Base-by-base conservation (phyloP, 1,284 basidiomycete species). In the Tilletiaria anomala region DNA sequence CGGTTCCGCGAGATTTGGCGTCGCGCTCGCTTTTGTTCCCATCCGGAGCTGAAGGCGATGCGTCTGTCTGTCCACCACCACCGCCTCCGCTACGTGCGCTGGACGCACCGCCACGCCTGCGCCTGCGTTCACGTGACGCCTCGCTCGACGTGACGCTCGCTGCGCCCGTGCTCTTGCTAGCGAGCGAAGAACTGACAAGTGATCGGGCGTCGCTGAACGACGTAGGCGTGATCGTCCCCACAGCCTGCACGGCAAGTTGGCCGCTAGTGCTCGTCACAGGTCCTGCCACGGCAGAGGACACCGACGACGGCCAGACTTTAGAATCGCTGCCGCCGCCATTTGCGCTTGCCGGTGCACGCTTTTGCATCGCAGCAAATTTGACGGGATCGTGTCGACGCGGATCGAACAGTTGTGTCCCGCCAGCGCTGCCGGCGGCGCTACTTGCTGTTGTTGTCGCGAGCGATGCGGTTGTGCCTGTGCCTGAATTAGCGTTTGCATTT, bases 301-400 rank as follows among this genome's bases (percentile, higher is more conserved):
- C n/a, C n/a, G n/a, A n/a, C n/a, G n/a, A n/a, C n/a, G n/a, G n/a
- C n/a, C n/a, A n/a, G n/a, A n/a, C n/a, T n/a, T n/a, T n/a, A n/a
- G n/a, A n/a, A n/a, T n/a, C n/a, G n/a, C n/a, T n/a, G n/a, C n/a
- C n/a, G n/a, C n/a, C n/a, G n/a, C n/a, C n/a, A n/a, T n/a, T n/a
- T n/a, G 15, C 26, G 24, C 15, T 6, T 6, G 10, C 42, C 12
- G 33, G 22, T 17, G 29, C 17, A 8, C 35, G 42, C 35, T 54
- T 47, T 21, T 47, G 43, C 38, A 48, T 41, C 3, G 50, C 45
- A 0, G 53, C 53, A 34, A 58, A 58, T 20, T 45, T 75, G 33
- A 86, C 76, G 0, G 85, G 82, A 62, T 89, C 82, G 62, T 89
- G 80, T 62, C 80, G 80, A 36, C 80, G 72, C 46, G 79, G 80